Evolutionary conservation across 2,329 filamentous ascomycete species (phyloP).

Genomic region (Colletotrichum spaethianum): DNA sequence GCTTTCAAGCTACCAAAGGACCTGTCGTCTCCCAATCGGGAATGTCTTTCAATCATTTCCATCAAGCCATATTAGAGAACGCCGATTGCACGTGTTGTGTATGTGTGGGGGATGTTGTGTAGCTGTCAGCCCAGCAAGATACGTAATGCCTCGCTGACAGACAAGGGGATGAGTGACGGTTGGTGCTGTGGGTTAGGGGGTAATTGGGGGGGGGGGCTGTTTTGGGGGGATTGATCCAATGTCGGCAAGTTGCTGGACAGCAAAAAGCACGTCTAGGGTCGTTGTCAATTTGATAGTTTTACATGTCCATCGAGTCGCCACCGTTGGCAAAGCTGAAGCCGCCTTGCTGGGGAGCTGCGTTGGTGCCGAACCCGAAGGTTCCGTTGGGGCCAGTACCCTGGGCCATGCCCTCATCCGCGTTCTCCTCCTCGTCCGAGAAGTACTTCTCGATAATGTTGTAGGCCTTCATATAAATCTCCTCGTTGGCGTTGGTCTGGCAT

Average conservation of each 20-base stretch:
- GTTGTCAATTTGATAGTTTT: conserved; percentile 48
- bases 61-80: conserved; percentile 56
- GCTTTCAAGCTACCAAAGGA: conserved; percentile 76
- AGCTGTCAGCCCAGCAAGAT: conserved; percentile 32
- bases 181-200: conserved; percentile 27
- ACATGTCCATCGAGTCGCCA: conserved; percentile 77
- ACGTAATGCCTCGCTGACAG: conserved; percentile 32
- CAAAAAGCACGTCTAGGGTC: conserved; percentile 16
- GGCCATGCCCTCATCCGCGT: conserved; percentile 85
- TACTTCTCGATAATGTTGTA: conserved; percentile 99
- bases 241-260: conserved; percentile 12
- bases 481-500: conserved; percentile 99
- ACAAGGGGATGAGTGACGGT: conserved; percentile 28
- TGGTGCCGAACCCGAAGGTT: conserved; percentile 84
- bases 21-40: conserved; percentile 53
- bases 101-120: conserved; percentile 42
- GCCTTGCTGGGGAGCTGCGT: conserved; percentile 73
- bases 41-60: conserved; percentile 49
- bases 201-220: conserved; percentile 11
- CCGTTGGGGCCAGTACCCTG: conserved; percentile 78
- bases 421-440: conserved; percentile 98
- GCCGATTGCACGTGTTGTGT: conserved; percentile 40
- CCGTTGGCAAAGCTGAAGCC: conserved; percentile 95
- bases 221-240: conserved; percentile 14
- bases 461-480: conserved; percentile 99